Percentiles rank a stretch among this genome's conserved stretches.
These are phyloP conservation scores for Saccharomyces hybrid DNA, from an alignment of 1,139 yeast genomes.

Conservation along the genomic window DNA sequence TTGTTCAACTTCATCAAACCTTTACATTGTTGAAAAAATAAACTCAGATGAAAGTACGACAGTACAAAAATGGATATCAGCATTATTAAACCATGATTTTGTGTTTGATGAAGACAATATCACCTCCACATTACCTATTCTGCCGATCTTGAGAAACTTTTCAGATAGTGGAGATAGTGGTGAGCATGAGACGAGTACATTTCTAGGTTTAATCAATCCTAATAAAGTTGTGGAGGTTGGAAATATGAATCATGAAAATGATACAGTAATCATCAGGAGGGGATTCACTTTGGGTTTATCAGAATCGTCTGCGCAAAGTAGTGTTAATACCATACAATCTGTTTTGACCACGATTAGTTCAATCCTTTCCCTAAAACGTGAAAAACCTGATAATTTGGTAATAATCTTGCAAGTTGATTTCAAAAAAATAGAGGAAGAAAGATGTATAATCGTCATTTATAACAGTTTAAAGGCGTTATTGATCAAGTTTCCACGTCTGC, in stretches of 20 bases:
- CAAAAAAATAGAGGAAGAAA: constrained; percentile 11
- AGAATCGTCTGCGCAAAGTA: constrained; percentile 1
- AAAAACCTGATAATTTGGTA: constrained; percentile 22
- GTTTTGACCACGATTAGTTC: constrained; percentile 26
- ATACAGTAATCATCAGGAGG: constrained; percentile 22
- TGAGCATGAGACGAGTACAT: constrained; percentile 5
- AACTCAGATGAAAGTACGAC: constrained; percentile 3
- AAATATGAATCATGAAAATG: constrained; percentile 7
- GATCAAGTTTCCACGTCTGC: constrained; percentile 14
- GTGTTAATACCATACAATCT: constrained; percentile 12
- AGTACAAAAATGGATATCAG: constrained; percentile 28
- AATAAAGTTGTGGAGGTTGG: constrained; percentile 16
- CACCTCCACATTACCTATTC: constrained; percentile 25
- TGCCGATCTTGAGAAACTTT: constrained; percentile 16
- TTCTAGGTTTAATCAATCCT: constrained; percentile 15
- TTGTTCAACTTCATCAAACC: constrained; percentile 3
- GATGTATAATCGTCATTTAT: constrained; percentile 9
- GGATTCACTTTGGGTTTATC: constrained; percentile 10
- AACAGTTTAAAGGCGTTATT: constrained; percentile 25
- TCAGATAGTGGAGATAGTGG: neutral
- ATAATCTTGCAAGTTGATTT: constrained; percentile 27
- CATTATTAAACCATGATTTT: constrained; percentile 20
- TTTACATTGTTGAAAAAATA: constrained; percentile 7
- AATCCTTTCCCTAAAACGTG: constrained; percentile 25
- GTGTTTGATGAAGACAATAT: constrained; percentile 18